Evolutionary conservation across 305 asterid genomes (phyloP).

Genomic region (Rubia peregrina): DNA sequence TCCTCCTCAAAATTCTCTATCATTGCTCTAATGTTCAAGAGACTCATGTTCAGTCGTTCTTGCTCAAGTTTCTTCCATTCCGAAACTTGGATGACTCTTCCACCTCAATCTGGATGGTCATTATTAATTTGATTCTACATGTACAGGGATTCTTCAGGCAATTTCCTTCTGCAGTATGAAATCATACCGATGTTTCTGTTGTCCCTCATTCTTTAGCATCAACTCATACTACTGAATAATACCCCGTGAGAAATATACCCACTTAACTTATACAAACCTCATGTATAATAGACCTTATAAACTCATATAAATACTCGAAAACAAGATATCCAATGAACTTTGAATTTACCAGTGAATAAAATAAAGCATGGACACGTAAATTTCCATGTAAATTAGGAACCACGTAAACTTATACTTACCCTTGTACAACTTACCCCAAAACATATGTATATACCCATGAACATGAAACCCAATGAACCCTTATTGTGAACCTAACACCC

Average conservation of each 20-base stretch:
- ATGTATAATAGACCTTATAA: no score
- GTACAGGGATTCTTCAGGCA: slow-evolving; percentile 9
- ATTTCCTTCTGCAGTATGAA: not conserved
- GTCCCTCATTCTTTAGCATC: not conserved
- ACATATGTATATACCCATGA: no score
- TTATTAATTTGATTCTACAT: not conserved
- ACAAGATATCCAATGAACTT: no score
- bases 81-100: slow-evolving; percentile 7
- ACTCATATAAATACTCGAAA: no score
- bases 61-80: not conserved
- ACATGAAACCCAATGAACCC: no score
- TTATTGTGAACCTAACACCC: no score
- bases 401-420: no score
- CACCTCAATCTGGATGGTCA: slow-evolving; percentile 14
- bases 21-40: not conserved
- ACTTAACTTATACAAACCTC: no score
- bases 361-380: no score
- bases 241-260: not conserved
- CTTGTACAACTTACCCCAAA: no score
- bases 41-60: not conserved
- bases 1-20: not conserved
- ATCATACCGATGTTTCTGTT: not conserved
- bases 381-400: no score
- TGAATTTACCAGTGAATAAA: no score
- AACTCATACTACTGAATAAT: not conserved